phyloP scores from a whole-genome alignment of 768 basidiomycete genomes.

The Tulasnella sp. region DNA sequence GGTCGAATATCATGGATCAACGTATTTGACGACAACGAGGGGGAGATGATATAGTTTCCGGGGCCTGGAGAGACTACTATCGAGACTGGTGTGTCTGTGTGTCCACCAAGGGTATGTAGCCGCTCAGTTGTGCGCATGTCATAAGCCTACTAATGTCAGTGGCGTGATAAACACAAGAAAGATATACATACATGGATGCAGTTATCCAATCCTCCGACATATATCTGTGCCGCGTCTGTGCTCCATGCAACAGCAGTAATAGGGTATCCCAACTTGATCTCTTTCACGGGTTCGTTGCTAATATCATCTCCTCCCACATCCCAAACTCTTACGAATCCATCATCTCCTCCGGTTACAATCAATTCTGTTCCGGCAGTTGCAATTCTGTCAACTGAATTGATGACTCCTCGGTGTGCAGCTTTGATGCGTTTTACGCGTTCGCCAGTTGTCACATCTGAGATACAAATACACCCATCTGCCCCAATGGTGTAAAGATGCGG shows the following conservation, averaged over 20 bases:
- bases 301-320: slow-evolving; percentile 64
- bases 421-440: slow-evolving; percentile 67
- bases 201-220: slow-evolving; percentile 89
- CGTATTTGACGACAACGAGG: slow-evolving; percentile 78
- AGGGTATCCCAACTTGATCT: slow-evolving; percentile 77
- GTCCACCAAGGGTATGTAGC: slow-evolving; percentile 68
- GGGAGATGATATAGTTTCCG: slow-evolving; percentile 75
- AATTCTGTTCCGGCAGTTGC: slow-evolving; percentile 78
- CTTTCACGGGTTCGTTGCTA: slow-evolving; percentile 56
- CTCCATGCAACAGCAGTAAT: slow-evolving; percentile 90
- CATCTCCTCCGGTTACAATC: slow-evolving; percentile 78
- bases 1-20: slow-evolving; percentile 89
- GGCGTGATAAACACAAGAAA: slow-evolving; percentile 9
- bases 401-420: slow-evolving; percentile 71
- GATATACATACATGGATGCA: slow-evolving; percentile 70
- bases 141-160: slow-evolving; percentile 44
- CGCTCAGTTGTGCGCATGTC: slow-evolving; percentile 78
- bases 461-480: slow-evolving; percentile 72
- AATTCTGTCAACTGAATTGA: slow-evolving; percentile 80
- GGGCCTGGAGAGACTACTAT: slow-evolving; percentile 75
- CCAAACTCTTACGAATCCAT: slow-evolving; percentile 86
- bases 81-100: slow-evolving; percentile 87
- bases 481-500: slow-evolving; percentile 68
- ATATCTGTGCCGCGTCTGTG: slow-evolving; percentile 77
- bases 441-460: slow-evolving; percentile 74